Base-by-base conservation (phyloP, 148 eudicot species). In the Camellia japonica region DNA sequence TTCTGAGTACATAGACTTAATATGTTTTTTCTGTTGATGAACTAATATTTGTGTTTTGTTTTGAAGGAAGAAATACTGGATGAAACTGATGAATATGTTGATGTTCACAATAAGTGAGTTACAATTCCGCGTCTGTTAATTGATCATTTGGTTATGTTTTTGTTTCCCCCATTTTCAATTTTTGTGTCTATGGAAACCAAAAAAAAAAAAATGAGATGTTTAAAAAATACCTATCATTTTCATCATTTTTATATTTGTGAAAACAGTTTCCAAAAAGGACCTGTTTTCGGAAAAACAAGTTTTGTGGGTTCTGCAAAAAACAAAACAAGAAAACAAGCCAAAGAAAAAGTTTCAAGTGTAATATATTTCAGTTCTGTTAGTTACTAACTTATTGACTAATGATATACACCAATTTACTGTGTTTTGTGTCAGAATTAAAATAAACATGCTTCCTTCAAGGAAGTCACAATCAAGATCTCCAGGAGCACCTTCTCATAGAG, bases 81-180 rank as follows among this genome's bases (percentile, higher is more conserved):
- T 76, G 98, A 93, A 85, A 92, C 95, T 19, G 94, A 93, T 59
- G 93, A 88, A 74, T 92, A 89, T 60, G 88, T 89, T 66, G 95
- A 93, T 56, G 88, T 88, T 80, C 91, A 91, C 85, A 86, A 91
- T 86, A 91, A 78, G 97, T 93, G 88, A 82, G 92, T 84, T 44
- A 59, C 51, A 18, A 30, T 30, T 30, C 38, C 38, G 38, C 38
- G 0, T 30, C 38, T 30, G 38, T 30, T 1, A 1, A 30, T 30
- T 30, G 38, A 30, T 30, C 38, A 1, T 30, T 30, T 30, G 38
- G 38, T 30, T 30, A 30, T 30, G 38, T 30, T 30, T 30, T 30
- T 30, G 38, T 30, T 30, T 30, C 38, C 38, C 38, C 38, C 38
- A 30, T 30, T 30, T 30, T 30, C 38, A 30, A 30, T 30, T 30